Conservation (phyloP, 176 grass and related monocot genomes). For the sorghum (Sorghum bicolor) region DNA sequence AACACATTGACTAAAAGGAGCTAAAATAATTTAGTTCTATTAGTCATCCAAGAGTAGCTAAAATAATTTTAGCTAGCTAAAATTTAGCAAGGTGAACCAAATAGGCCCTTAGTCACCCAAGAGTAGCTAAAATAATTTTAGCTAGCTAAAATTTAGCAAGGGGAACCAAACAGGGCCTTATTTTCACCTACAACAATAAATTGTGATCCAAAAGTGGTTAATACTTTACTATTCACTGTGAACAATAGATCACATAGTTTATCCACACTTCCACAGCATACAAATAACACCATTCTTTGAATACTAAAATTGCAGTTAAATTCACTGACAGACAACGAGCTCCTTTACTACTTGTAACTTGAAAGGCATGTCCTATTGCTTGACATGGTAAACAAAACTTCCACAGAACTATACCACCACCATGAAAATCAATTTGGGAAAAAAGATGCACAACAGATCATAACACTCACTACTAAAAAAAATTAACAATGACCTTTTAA, state of each 20-base stretch:
- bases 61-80: no score
- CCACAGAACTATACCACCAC: not conserved
- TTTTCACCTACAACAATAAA: slow-evolving; percentile 47
- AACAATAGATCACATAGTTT: not conserved
- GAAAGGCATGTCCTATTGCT: not conserved
- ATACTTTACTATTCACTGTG: not conserved
- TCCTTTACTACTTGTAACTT: not conserved
- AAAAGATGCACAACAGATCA: not conserved
- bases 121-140: no score
- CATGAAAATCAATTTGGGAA: not conserved
- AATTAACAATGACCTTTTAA: no score
- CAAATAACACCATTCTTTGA: not conserved
- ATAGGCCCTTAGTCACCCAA: no score
- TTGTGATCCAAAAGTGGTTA: no score
- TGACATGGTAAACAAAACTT: not conserved
- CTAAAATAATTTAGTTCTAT: no score
- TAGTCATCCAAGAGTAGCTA: no score
- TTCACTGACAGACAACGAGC: not conserved
- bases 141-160: no score
- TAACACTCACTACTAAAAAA: no score
- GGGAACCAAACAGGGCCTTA: no score
- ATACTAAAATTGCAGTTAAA: not conserved
- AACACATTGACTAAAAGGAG: no score
- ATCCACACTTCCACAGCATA: not conserved
- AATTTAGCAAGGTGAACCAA: no score